These are phyloP conservation scores for Candida nonsorbophila DNA, from an alignment of 805 yeast species.

Conservation along the genomic window DNA sequence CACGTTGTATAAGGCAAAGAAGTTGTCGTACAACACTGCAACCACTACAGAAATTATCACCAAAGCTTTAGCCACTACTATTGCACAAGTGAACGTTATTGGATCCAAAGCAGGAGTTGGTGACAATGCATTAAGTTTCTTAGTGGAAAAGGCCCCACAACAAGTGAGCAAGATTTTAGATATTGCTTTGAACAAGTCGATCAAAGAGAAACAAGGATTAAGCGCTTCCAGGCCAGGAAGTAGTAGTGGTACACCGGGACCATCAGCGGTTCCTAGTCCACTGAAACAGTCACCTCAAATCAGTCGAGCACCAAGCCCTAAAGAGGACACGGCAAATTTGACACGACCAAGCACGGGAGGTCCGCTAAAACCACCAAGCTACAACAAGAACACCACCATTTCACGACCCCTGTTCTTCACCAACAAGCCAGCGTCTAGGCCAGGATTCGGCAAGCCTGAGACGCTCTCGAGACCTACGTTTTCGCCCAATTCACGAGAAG, in stretches of 20 bases:
- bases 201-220: slow-evolving; percentile 38
- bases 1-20: slow-evolving; percentile 71
- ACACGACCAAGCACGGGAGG: too few species aligned
- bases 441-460: slow-evolving; percentile 6
- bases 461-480: slow-evolving; percentile 2
- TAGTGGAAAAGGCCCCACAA: slow-evolving; percentile 76
- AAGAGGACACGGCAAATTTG: too few species aligned
- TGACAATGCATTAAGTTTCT: slow-evolving; percentile 70
- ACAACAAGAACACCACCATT: slow-evolving; percentile 18
- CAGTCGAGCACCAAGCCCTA: too few species aligned
- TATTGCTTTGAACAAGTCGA: slow-evolving; percentile 76
- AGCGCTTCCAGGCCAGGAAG: slow-evolving; percentile 15
- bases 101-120: slow-evolving; percentile 81
- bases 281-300: slow-evolving; percentile 6
- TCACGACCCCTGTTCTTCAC: slow-evolving; percentile 34
- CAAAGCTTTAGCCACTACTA: slow-evolving; percentile 88
- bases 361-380: slow-evolving; percentile 20
- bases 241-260: slow-evolving; percentile 16
- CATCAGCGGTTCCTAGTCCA: slow-evolving; percentile 11
- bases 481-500: not conserved
- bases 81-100: slow-evolving; percentile 83
- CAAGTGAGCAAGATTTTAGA: slow-evolving; percentile 75
- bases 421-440: slow-evolving; percentile 20
- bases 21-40: slow-evolving; percentile 65
- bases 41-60: slow-evolving; percentile 82